Evolutionary conservation across 2,329 filamentous ascomycete species (phyloP).

Genomic region (Arthrobotrys musiformis): DNA sequence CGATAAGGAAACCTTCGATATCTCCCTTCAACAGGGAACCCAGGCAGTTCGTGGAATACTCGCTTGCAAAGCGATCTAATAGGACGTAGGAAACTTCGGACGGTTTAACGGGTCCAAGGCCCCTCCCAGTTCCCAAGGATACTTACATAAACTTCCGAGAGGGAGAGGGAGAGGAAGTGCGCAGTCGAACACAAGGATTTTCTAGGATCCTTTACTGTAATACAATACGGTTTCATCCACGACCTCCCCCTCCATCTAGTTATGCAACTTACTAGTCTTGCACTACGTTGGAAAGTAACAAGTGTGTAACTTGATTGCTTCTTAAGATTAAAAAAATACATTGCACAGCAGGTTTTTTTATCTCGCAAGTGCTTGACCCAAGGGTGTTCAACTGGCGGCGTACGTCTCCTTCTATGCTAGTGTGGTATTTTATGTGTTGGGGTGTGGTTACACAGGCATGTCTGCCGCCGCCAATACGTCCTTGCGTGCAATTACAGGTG

Average conservation of each 20-base stretch:
- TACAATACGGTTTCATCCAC: slow-evolving; percentile 22
- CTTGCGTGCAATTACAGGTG: too few species aligned
- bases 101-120: not conserved
- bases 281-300: not conserved
- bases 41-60: not conserved
- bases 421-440: slow-evolving; percentile 55
- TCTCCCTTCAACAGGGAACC: not conserved
- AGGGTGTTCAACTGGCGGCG: not conserved
- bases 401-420: not conserved
- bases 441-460: slow-evolving; percentile 32
- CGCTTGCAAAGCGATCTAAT: slow-evolving; percentile 26
- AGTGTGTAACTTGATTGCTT: slow-evolving; percentile 5
- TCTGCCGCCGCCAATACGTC: not conserved
- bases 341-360: slow-evolving; percentile 20
- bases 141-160: slow-evolving; percentile 35
- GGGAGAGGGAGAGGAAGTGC: not conserved
- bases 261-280: not conserved
- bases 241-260: not conserved
- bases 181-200: slow-evolving; percentile 4
- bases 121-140: slow-evolving; percentile 1
- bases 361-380: not conserved
- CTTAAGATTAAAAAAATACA: not conserved
- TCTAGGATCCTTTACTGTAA: slow-evolving; percentile 21
- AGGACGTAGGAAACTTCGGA: not conserved
- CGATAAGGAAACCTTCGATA: not conserved